Base-by-base conservation (phyloP, 164 flowering plant genomes). In the Litsea cubeba region DNA sequence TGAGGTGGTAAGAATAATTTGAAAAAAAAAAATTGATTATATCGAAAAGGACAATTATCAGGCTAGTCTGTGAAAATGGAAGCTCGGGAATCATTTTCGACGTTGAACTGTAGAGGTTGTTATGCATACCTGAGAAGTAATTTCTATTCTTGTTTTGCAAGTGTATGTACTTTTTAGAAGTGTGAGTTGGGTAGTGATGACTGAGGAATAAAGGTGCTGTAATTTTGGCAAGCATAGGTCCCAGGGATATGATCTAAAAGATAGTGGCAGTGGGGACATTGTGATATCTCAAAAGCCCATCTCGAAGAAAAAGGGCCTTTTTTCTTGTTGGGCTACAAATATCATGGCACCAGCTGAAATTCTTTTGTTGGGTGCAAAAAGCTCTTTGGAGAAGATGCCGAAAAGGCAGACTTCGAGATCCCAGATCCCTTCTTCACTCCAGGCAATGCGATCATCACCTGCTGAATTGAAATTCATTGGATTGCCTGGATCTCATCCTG, bases 361-460 rank as follows among this genome's bases (percentile, higher is more conserved):
- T 70, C 71, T 65, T 25, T 70, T 72, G 20, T 50, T 78, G 24
- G 82, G 72, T 64, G 71, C 69, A 10, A 66, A 25, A 71, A 62
- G 32, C 64, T 76, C 76, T 32, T 50, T 74, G 18, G 68, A 62
- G 67, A 76, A 81, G 71, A 81, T 85, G 86, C 76, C 80, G 26
- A 73, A 75, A 75, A 77, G 69, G 40, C 77, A 70, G 10, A 62
- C 62, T 25, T 51, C 57, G 25, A 82, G 78, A 67, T 35, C 81
- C 14, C 76, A 28, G 75, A 75, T 75, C 51, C 62, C 79, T 7
- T 82, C 89, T 75, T 73, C 84, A 20, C 70, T 87, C 25, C 83
- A 86, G 77, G 78, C 88, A 1, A 81, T 85, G 76, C 82, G 80
- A 69, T 86, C 93, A 11, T 77, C 88, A 81, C 94, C 97, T 11